Percentiles rank a stretch among this genome's conserved stretches.
Evolutionary conservation across 2,329 filamentous ascomycete genomes (phyloP).

Genomic region (Fonsecaea monophora): DNA sequence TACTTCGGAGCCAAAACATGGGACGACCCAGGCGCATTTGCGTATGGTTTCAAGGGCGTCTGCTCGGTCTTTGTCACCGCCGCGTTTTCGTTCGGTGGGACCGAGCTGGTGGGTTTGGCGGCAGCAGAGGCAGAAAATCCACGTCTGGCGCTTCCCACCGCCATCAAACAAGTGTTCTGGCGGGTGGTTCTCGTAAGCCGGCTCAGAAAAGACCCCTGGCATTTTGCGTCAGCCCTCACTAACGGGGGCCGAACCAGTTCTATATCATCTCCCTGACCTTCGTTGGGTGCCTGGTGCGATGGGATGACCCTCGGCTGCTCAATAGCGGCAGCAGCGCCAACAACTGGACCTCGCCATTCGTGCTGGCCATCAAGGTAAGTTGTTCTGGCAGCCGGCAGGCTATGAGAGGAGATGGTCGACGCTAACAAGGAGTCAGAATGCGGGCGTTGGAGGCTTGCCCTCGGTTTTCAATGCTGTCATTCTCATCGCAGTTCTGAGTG

Average conservation of each 20-base stretch:
- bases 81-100: conserved; percentile 67
- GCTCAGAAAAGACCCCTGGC: neutral
- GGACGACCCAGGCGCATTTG: conserved; percentile 74
- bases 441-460: conserved; percentile 78
- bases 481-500: conserved; percentile 84
- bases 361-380: conserved; percentile 73
- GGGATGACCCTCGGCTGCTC: conserved; percentile 69
- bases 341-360: conserved; percentile 82
- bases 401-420: neutral
- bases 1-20: conserved; percentile 84
- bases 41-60: conserved; percentile 71
- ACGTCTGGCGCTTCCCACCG: conserved; percentile 76
- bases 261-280: conserved; percentile 83
- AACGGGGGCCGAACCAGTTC: conserved; percentile 57
- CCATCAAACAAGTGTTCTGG: conserved; percentile 92
- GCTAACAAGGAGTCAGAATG: conserved; percentile 60
- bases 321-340: conserved; percentile 64
- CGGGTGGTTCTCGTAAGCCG: conserved; percentile 70
- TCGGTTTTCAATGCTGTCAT: conserved; percentile 96
- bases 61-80: conserved; percentile 69
- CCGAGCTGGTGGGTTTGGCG: conserved; percentile 66
- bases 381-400: neutral
- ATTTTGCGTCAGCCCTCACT: neutral
- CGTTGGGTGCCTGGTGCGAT: conserved; percentile 81
- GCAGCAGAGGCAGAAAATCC: conserved; percentile 65